These are phyloP conservation scores for Trypanosoma conorhini DNA, from an alignment of 208 protist species.

Conservation along the genomic window DNA sequence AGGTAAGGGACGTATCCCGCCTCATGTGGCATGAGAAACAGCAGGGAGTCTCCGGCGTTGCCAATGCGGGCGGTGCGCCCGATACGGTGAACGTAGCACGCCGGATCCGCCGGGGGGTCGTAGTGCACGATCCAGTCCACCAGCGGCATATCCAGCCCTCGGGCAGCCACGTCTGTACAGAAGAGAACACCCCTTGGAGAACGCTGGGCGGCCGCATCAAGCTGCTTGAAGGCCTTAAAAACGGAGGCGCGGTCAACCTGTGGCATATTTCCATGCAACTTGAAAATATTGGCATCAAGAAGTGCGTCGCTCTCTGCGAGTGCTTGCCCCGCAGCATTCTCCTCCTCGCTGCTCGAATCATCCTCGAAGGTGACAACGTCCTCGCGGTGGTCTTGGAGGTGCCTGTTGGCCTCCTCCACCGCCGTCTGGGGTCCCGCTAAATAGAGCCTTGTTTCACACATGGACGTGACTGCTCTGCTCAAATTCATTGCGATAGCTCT, in stretches of 20 bases:
- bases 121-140: slow-evolving; percentile 95
- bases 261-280: slow-evolving; percentile 82
- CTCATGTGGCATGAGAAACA: slow-evolving; percentile 70
- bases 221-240: slow-evolving; percentile 81
- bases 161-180: slow-evolving; percentile 95
- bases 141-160: slow-evolving; percentile 95
- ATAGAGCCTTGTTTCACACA: too few relatives aligned
- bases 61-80: slow-evolving; percentile 89
- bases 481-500: too few relatives aligned
- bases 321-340: slow-evolving; percentile 78
- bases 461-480: too few relatives aligned
- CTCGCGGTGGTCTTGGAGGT: slow-evolving; percentile 15
- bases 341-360: slow-evolving; percentile 29
- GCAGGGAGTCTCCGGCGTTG: slow-evolving; percentile 58
- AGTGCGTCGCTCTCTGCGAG: slow-evolving; percentile 95
- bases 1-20: too few relatives aligned
- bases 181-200: slow-evolving; percentile 84
- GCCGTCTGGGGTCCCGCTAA: too few relatives aligned
- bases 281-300: slow-evolving; percentile 90
- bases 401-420: slow-evolving; percentile 26
- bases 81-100: slow-evolving; percentile 88
- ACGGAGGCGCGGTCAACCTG: slow-evolving; percentile 77
- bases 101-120: slow-evolving; percentile 80
- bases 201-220: slow-evolving; percentile 24
- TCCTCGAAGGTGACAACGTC: slow-evolving; percentile 36